These are phyloP conservation scores for Ganoderma boninense DNA, from an alignment of 1,284 basidiomycete genomes.

Conservation along the genomic window DNA sequence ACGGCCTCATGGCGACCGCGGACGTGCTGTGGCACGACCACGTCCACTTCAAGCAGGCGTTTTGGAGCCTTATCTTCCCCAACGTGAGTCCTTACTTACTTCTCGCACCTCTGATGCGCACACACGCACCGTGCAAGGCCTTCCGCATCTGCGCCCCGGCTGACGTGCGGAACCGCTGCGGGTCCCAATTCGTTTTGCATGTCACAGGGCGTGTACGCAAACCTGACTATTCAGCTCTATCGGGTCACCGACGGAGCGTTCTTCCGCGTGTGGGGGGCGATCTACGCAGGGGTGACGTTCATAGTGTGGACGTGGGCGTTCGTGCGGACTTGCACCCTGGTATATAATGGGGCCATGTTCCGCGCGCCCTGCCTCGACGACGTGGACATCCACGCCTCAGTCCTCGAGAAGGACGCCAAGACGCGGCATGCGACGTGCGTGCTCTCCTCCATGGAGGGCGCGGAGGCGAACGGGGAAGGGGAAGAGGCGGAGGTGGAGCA, in stretches of 20 bases:
- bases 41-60: slow-evolving; percentile 51
- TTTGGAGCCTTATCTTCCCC: slow-evolving; percentile 61
- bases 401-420: slow-evolving; percentile 11
- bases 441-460: slow-evolving; percentile 4
- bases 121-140: background rate
- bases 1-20: slow-evolving; percentile 46
- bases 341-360: slow-evolving; percentile 52
- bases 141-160: background rate
- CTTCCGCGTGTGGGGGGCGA: slow-evolving; percentile 40
- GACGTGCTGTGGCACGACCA: slow-evolving; percentile 40
- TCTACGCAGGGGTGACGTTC: slow-evolving; percentile 36
- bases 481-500: background rate
- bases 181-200: background rate
- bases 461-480: background rate
- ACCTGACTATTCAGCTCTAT: slow-evolving; percentile 53
- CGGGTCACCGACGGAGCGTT: slow-evolving; percentile 49
- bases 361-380: slow-evolving; percentile 47
- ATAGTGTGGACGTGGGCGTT: slow-evolving; percentile 54
- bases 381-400: slow-evolving; percentile 29
- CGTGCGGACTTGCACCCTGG: slow-evolving; percentile 44
- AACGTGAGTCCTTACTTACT: slow-evolving; percentile 40
- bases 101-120: background rate
- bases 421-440: background rate
- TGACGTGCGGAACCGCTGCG: background rate
- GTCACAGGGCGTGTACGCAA: slow-evolving; percentile 50